Evolutionary conservation across 2,329 filamentous ascomycete species (phyloP).

Genomic region (Arthrobotrys entomopaga): DNA sequence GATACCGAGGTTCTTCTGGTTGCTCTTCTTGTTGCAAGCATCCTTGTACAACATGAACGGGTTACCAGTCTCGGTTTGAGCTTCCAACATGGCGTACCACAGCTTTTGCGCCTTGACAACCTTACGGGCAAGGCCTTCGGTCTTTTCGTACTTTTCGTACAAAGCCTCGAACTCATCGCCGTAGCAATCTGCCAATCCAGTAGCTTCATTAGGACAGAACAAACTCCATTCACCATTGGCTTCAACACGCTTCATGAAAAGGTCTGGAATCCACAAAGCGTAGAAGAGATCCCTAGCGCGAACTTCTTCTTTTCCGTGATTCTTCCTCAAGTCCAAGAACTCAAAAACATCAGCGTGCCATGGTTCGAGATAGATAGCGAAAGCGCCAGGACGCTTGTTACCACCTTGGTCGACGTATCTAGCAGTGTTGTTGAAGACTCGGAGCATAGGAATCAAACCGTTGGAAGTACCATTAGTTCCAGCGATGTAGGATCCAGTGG

Average conservation of each 20-base stretch:
- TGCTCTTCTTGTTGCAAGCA: slow-evolving; percentile 97
- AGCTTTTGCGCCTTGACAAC: slow-evolving; percentile 98
- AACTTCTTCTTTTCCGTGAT: slow-evolving; percentile 98
- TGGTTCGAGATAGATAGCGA: slow-evolving; percentile 98
- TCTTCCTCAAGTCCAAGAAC: slow-evolving; percentile 97
- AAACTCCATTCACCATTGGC: slow-evolving; percentile 96
- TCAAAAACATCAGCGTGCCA: slow-evolving; percentile 99
- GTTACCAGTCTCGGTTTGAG: slow-evolving; percentile 98
- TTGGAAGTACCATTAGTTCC: slow-evolving; percentile 99
- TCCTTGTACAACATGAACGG: slow-evolving; percentile 99
- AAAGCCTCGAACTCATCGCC: slow-evolving; percentile 96
- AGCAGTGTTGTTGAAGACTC: slow-evolving; percentile 99
- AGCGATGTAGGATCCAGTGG: slow-evolving; percentile 96
- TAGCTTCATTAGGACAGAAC: slow-evolving; percentile 97
- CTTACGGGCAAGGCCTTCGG: slow-evolving; percentile 83
- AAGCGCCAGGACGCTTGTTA: slow-evolving; percentile 98
- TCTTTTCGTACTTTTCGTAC: slow-evolving; percentile 88
- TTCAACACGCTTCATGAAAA: slow-evolving; percentile 99
- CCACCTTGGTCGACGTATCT: slow-evolving; percentile 98
- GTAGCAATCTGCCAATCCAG: slow-evolving; percentile 93
- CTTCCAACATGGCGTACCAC: slow-evolving; percentile 98
- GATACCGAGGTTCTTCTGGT: slow-evolving; percentile 99
- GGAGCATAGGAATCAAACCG: slow-evolving; percentile 95
- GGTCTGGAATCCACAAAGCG: slow-evolving; percentile 96
- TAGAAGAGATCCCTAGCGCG: slow-evolving; percentile 97